Base-by-base conservation (phyloP, 371 early-diverging fungal species). In the Basidiobolus meristosporus region DNA sequence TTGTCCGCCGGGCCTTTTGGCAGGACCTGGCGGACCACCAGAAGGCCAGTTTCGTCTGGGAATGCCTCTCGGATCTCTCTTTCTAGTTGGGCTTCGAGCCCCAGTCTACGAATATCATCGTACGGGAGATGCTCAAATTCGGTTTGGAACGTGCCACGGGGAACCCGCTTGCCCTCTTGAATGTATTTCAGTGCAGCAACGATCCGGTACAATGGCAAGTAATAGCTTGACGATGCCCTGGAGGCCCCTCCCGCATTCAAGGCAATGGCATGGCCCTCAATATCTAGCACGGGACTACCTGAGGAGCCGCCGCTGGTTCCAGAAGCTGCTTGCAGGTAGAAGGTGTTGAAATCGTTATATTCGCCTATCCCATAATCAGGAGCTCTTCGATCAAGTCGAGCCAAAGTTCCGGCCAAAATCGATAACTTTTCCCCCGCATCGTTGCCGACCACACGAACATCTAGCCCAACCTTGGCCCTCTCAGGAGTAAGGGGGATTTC, bases 361-460 rank as follows among this genome's bases (percentile, higher is more conserved):
- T 68, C 69, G 5, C 72, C 73, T 7, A 65, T 51, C 36, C 74
- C 77, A 37, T 77, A 77, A 28, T 70, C 68, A 10, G 87, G 87
- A 0, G 82, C 77, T 37, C 61, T 48, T 18, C 87, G 58, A 51
- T 87, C 82, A 41, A 87, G 47, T 12, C 88, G 64, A 7, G 85
- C 79, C 7, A 87, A 51, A 1, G 77, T 73, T 16, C 88, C 88
- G 4, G 79, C 71, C 35, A 82, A 49, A 44, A 86, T 83, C 35
- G 67, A 67, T 28, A 86, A 61, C 46, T 84, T 84, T 49, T 85
- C 86, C 6, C 80, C 82, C 11, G 82, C 86, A 50, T 85, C 81
- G 49, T 80, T 82, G 45, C 82, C 86, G 7, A 82, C 78, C 0
- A 85, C 83, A 17, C 82, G 62, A 38, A 85, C 78, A 34, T 85